Conservation (phyloP, 306 rosid genomes). For the Sicyos edulis region DNA sequence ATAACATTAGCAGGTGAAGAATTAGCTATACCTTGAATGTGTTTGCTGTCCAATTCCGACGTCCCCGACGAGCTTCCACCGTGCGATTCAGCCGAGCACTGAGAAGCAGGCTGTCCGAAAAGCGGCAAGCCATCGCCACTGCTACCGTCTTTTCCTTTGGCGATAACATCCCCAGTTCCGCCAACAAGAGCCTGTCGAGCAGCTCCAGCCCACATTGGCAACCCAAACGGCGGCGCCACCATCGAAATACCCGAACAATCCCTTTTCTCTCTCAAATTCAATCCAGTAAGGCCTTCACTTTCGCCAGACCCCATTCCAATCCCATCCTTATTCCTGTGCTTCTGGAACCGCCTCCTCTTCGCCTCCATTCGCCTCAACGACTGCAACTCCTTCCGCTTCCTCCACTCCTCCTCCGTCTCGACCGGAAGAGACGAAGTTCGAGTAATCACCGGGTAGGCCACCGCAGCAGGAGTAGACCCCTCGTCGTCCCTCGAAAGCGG, state of each 20-base stretch:
- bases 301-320: constrained; percentile 19
- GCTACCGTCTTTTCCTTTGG: constrained; percentile 30
- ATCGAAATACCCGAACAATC: constrained; percentile 10
- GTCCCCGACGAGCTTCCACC: constrained; percentile 77
- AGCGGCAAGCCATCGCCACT: constrained; percentile 35
- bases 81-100: constrained; percentile 65
- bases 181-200: constrained; percentile 42
- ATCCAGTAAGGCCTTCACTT: constrained; percentile 28
- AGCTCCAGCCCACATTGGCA: constrained; percentile 33
- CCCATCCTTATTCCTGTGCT: constrained; percentile 67
- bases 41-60: constrained; percentile 76
- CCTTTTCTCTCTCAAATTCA: constrained; percentile 28
- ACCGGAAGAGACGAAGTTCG: constrained; percentile 79
- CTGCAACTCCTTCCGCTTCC: constrained; percentile 93
- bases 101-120: constrained; percentile 44
- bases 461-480: constrained; percentile 26
- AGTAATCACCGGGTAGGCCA: constrained; percentile 31
- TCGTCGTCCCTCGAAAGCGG: constrained; percentile 46
- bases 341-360: constrained; percentile 75
- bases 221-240: constrained; percentile 28
- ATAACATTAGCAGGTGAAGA: neutral
- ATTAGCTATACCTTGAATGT: constrained; percentile 45
- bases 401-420: constrained; percentile 90
- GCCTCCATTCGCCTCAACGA: constrained; percentile 82
- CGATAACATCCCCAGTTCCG: constrained; percentile 26